Percentiles rank a stretch among this genome's conserved stretches.
Conservation (phyloP, 2,329 filamentous ascomycete genomes). For the Boeremia exigua region DNA sequence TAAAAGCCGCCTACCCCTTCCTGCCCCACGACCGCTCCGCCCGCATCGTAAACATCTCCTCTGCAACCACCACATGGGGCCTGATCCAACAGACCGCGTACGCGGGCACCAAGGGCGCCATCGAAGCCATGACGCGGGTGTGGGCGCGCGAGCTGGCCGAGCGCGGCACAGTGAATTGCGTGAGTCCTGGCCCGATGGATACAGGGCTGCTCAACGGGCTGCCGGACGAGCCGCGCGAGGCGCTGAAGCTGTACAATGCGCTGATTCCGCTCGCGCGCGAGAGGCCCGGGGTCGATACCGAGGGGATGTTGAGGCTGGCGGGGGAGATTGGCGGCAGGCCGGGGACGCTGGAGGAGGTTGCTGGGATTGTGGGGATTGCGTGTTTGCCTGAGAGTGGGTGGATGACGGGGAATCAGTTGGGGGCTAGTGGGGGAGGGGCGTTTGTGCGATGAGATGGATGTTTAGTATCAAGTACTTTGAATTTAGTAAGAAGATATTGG, state of each 20-base stretch:
- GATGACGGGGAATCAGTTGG: slow-evolving; percentile 77
- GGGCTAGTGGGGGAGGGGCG: slow-evolving; percentile 76
- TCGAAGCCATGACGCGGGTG: slow-evolving; percentile 68
- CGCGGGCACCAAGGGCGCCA: slow-evolving; percentile 67
- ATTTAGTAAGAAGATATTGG: too few species aligned
- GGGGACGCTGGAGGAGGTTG: slow-evolving; percentile 71
- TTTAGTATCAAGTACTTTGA: too few species aligned
- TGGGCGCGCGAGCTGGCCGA: slow-evolving; percentile 67
- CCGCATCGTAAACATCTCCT: slow-evolving; percentile 65
- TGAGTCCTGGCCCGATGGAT: slow-evolving; percentile 67
- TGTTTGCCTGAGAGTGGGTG: slow-evolving; percentile 72
- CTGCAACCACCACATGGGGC: slow-evolving; percentile 61
- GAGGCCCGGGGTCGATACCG: slow-evolving; percentile 43
- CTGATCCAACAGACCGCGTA: slow-evolving; percentile 65
- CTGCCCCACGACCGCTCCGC: slow-evolving; percentile 70
- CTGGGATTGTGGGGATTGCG: slow-evolving; percentile 75
- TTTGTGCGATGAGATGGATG: slow-evolving; percentile 48
- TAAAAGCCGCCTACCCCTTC: slow-evolving; percentile 71
- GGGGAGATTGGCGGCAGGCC: slow-evolving; percentile 57
- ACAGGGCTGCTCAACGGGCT: slow-evolving; percentile 21
- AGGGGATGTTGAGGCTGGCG: slow-evolving; percentile 64
- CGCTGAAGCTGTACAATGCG: slow-evolving; percentile 21
- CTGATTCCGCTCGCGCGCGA: slow-evolving; percentile 21
- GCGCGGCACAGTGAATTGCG: slow-evolving; percentile 64
- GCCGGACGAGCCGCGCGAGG: slow-evolving; percentile 18